Evolutionary conservation across 164 flowering plant species (phyloP), one percentile per base, ranked within the genome.

Genomic region (Saururus chinensis): DNA sequence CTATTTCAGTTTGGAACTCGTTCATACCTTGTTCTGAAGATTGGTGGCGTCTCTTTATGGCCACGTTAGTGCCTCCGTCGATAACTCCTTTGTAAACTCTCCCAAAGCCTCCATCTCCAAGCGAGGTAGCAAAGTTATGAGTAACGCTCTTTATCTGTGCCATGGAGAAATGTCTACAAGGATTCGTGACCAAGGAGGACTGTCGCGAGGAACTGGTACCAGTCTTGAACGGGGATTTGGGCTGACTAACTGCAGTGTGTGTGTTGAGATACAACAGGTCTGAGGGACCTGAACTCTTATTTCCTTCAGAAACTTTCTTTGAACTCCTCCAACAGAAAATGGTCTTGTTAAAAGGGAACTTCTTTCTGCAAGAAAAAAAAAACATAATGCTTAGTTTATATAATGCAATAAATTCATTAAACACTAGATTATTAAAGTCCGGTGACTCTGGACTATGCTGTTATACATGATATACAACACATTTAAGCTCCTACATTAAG

Each of bases 21-120:
- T 75, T 54, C 42, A 76, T 72, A 16, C 84, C 89, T 70, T 84
- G 86, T 41, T 75, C 77, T 4, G 89, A 82, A 53, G 79, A 74
- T 0, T 83, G 84, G 71, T 78, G 80, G 25, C 86, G 71, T 71
- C 84, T 72, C 66, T 84, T 84, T 6, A 84, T 79, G 6, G 86
- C 89, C 8, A 84, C 89, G 40, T 74, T 62, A 7, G 17, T 17
- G 19, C 66, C 74, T 58, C 77, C 78, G 53, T 79, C 83, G 48
- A 83, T 60, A 25, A 69, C 55, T 8, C 84, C 87, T 60, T 64
- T 75, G 57, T 76, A 82, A 5, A 82, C 86, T 68, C 78, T 80
- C n/a, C 86, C 86, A 53, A 80, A 81, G 4, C 87, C 87, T 62
- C 87, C 87, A 40, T 79, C 81, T 9, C 87, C 84, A 16, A 83